These are phyloP conservation scores for Neckera pumila DNA, from an alignment of 225 moss, liverwort and hornwort species.

Conservation along the genomic window DNA sequence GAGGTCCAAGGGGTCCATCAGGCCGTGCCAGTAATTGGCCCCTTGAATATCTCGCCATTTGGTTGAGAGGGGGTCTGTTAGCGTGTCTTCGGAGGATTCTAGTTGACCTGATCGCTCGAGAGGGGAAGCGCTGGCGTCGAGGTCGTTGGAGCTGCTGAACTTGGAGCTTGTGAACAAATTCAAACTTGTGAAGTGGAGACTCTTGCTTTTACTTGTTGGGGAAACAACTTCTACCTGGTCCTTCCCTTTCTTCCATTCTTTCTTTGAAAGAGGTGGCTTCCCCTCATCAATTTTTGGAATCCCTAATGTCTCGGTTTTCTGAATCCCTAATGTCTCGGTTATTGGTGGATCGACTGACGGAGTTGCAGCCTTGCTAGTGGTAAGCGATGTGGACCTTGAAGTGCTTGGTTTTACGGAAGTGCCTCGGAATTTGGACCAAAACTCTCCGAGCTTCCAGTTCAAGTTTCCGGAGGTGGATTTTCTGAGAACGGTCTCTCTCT, in stretches of 20 bases:
- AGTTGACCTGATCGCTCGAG: not conserved
- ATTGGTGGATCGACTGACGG: not conserved
- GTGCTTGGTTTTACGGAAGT: not conserved
- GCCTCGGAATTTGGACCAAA: constrained; percentile 14
- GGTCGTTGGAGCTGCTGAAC: constrained; percentile 15
- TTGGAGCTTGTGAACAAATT: constrained; percentile 23
- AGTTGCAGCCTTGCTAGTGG: not conserved
- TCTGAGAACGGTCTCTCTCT: not conserved
- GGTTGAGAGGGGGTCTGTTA: not conserved
- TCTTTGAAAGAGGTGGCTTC: not conserved
- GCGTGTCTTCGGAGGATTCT: not conserved
- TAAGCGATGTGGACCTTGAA: not conserved
- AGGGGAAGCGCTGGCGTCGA: not conserved
- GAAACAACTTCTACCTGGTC: not conserved
- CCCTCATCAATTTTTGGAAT: not conserved
- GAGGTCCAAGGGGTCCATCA: constrained; percentile 45
- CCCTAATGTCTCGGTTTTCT: not conserved
- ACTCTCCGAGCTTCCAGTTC: constrained; percentile 16
- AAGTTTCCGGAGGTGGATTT: constrained; percentile 11
- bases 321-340: not conserved
- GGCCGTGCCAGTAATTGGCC: constrained; percentile 25
- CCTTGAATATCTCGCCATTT: constrained; percentile 57
- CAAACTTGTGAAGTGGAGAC: constrained; percentile 40
- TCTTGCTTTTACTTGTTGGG: not conserved
- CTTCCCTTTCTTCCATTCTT: not conserved